A percentile compares a stretch with the other conserved stretches of the same genome.
phyloP scores from a whole-genome alignment of 208 protist species.

The Leishmania lainsoni region DNA sequence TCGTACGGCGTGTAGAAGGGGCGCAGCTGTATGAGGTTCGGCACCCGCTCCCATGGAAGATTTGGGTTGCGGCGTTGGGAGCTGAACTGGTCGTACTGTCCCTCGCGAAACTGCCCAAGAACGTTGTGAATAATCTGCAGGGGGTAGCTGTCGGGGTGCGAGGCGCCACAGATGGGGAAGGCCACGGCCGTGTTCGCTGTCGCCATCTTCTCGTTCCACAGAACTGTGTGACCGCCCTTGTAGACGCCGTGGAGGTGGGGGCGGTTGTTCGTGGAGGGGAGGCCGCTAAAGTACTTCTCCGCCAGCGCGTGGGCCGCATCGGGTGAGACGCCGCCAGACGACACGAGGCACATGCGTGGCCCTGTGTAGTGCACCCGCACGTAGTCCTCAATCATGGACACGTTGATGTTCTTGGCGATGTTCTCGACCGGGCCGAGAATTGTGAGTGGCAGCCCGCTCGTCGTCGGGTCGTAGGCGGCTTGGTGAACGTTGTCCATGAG shows the following conservation, averaged over 20 bases:
- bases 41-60: constrained; percentile 64
- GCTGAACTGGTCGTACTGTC: constrained; percentile 69
- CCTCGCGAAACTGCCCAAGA: constrained; percentile 92
- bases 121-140: constrained; percentile 95
- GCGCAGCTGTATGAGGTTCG: constrained; percentile 74
- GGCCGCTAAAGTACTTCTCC: constrained; percentile 87
- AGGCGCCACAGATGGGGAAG: constrained; percentile 86
- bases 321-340: constrained; percentile 95
- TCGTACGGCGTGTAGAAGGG: constrained; percentile 93
- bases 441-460: constrained; percentile 93
- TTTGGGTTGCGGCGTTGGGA: constrained; percentile 73
- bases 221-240: constrained; percentile 66
- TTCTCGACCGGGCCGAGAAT: constrained; percentile 98
- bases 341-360: constrained; percentile 96
- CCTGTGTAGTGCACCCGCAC: constrained; percentile 97
- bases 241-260: constrained; percentile 58
- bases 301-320: constrained; percentile 92
- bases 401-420: constrained; percentile 92
- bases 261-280: constrained; percentile 73
- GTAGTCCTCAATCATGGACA: constrained; percentile 91
- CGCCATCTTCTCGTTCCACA: constrained; percentile 83
- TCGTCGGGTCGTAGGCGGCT: constrained; percentile 92
- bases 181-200: constrained; percentile 83
- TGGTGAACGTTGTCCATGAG: constrained; percentile 98
- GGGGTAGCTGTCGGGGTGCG: constrained; percentile 91